phyloP scores from a whole-genome alignment of 2,329 filamentous ascomycete genomes.

The Aspergillus pseudoglaucus region DNA sequence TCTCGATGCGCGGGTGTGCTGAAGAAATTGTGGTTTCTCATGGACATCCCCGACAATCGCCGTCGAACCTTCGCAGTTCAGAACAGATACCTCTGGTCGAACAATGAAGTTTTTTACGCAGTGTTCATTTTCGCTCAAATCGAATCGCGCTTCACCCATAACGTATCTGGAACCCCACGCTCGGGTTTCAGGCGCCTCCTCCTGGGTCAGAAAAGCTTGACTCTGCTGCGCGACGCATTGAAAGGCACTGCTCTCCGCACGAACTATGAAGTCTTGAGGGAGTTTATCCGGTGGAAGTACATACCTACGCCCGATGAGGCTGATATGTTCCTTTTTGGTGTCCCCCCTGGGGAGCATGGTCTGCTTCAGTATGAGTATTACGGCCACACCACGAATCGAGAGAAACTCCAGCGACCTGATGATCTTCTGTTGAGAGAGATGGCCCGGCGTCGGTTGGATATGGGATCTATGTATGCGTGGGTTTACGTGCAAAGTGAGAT shows the following conservation, averaged over 20 bases:
- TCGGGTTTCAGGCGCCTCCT: constrained; percentile 52
- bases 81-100: constrained; percentile 49
- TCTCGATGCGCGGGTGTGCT: constrained; percentile 42
- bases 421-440: constrained; percentile 55
- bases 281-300: constrained; percentile 55
- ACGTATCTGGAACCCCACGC: constrained; percentile 49
- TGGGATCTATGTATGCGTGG: constrained; percentile 49
- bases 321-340: constrained; percentile 40
- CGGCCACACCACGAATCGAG: constrained; percentile 24
- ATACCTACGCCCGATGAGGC: constrained; percentile 21
- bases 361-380: constrained; percentile 34
- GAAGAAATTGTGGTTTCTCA: constrained; percentile 65
- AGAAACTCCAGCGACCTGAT: constrained; percentile 51
- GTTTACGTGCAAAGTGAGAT: constrained; percentile 30
- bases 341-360: constrained; percentile 51
- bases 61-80: constrained; percentile 51
- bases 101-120: constrained; percentile 55
- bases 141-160: constrained; percentile 57
- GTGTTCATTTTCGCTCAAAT: constrained; percentile 67
- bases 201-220: constrained; percentile 53
- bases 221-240: constrained; percentile 55
- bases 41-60: constrained; percentile 57
- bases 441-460: constrained; percentile 44
- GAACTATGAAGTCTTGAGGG: constrained; percentile 47
- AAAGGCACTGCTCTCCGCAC: constrained; percentile 49